A percentile compares a stretch with the other conserved stretches of the same genome.
Evolutionary conservation across 176 grass and related monocot genomes (phyloP).

Genomic region (Ensete ventricosum): DNA sequence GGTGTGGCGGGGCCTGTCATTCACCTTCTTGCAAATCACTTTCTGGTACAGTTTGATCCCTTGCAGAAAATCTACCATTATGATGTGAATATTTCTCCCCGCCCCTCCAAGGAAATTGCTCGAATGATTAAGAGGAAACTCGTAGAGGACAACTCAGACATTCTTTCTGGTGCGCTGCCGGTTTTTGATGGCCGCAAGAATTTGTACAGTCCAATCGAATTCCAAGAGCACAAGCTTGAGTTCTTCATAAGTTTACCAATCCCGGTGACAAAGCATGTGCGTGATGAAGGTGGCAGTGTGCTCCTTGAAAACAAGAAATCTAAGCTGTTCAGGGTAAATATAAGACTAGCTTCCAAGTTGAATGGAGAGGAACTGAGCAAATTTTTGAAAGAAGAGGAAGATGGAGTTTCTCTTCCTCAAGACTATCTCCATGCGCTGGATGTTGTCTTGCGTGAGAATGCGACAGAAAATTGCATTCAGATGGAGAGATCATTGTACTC

Average conservation of each 20-base stretch:
- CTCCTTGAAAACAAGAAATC: slow-evolving; percentile 29
- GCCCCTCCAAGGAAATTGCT: slow-evolving; percentile 68
- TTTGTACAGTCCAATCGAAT: slow-evolving; percentile 70
- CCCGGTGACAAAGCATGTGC: slow-evolving; percentile 9
- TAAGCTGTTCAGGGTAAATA: slow-evolving; percentile 72
- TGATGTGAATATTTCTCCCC: slow-evolving; percentile 70
- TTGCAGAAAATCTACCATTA: slow-evolving; percentile 67
- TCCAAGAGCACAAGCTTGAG: slow-evolving; percentile 47
- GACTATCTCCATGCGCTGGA: slow-evolving; percentile 80
- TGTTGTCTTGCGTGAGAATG: slow-evolving; percentile 60
- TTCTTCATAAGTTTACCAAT: slow-evolving; percentile 60
- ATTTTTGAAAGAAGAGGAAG: slow-evolving; percentile 53
- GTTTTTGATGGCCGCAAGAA: slow-evolving; percentile 87
- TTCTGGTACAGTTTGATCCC: slow-evolving; percentile 60
- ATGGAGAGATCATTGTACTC: slow-evolving; percentile 77
- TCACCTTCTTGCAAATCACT: slow-evolving; percentile 77
- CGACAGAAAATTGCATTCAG: slow-evolving; percentile 55
- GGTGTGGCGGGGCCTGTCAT: slow-evolving; percentile 43
- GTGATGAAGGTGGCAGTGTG: slow-evolving; percentile 2
- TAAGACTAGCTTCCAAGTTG: slow-evolving; percentile 67
- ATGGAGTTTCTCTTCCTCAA: slow-evolving; percentile 51
- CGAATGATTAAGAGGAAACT: slow-evolving; percentile 82
- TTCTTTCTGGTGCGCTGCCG: slow-evolving; percentile 41
- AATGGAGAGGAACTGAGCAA: slow-evolving; percentile 54
- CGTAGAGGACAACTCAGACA: slow-evolving; percentile 57